Percentiles rank a stretch among this genome's conserved stretches.
Conservation (phyloP, 2,329 filamentous ascomycete species). For the Claviceps paspali region DNA sequence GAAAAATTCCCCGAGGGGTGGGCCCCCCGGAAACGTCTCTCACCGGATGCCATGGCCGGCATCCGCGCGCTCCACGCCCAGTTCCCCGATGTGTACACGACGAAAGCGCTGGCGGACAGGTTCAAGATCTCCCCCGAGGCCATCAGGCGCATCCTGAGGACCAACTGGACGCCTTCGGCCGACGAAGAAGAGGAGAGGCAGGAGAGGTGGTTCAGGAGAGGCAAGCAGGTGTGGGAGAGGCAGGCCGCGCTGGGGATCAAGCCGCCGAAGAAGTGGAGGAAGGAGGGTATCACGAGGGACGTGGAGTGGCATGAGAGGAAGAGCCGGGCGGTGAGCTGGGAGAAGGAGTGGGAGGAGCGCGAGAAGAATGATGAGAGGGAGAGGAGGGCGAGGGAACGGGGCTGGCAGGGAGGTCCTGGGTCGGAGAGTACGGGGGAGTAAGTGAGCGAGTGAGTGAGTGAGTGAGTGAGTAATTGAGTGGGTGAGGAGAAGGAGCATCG, state of each 20-base stretch:
- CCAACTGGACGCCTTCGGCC: slow-evolving; percentile 53
- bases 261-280: slow-evolving; percentile 45
- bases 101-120: slow-evolving; percentile 52
- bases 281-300: slow-evolving; percentile 34
- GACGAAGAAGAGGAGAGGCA: slow-evolving; percentile 44
- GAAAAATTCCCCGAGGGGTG: slow-evolving; percentile 71
- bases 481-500: neutral
- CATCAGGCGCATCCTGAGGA: slow-evolving; percentile 71
- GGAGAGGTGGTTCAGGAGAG: slow-evolving; percentile 45
- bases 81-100: slow-evolving; percentile 65
- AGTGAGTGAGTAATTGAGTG: too few species aligned
- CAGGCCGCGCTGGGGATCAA: slow-evolving; percentile 46
- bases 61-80: slow-evolving; percentile 70
- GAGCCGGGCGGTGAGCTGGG: slow-evolving; percentile 12
- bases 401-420: neutral
- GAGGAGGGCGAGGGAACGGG: slow-evolving; percentile 6
- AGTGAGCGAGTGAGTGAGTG: neutral
- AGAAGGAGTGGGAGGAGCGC: slow-evolving; percentile 17
- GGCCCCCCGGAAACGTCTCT: slow-evolving; percentile 72
- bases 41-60: slow-evolving; percentile 80
- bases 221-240: slow-evolving; percentile 41
- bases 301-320: slow-evolving; percentile 25
- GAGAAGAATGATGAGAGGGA: slow-evolving; percentile 14
- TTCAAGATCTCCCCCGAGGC: slow-evolving; percentile 83
- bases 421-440: neutral